Percentiles rank a stretch among this genome's conserved stretches.
Conservation (phyloP, 768 basidiomycete species). For the Trametopsis cervina region DNA sequence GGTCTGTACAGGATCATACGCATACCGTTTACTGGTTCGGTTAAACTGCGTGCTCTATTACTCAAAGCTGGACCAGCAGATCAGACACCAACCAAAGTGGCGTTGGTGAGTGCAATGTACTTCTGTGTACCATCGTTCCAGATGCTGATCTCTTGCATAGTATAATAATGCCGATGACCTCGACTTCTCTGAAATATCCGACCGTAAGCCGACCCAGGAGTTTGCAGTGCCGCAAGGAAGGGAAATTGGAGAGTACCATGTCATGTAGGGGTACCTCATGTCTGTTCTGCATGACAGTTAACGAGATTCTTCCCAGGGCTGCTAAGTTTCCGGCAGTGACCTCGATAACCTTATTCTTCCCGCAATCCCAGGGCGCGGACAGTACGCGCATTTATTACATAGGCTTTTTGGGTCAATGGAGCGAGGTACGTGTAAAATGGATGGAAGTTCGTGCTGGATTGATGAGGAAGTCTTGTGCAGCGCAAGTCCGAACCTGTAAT, state of each 20-base stretch:
- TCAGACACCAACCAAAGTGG: slow-evolving; percentile 67
- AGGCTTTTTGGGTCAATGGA: slow-evolving; percentile 80
- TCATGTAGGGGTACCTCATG: slow-evolving; percentile 48
- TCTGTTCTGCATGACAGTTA: background rate
- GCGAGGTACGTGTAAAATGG: slow-evolving; percentile 54
- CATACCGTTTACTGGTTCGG: slow-evolving; percentile 82
- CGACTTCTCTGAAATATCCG: slow-evolving; percentile 71
- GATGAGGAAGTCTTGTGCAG: no score
- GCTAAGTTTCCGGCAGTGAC: slow-evolving; percentile 83
- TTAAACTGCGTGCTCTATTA: slow-evolving; percentile 76
- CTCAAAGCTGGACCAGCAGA: slow-evolving; percentile 79
- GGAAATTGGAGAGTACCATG: slow-evolving; percentile 79
- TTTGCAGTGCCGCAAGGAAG: slow-evolving; percentile 61
- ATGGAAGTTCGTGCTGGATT: no score
- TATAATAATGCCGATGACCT: slow-evolving; percentile 71
- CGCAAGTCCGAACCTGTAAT: slow-evolving; percentile 72
- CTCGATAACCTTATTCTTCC: slow-evolving; percentile 78
- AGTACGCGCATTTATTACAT: slow-evolving; percentile 74
- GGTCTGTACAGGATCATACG: slow-evolving; percentile 55
- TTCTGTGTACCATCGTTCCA: background rate
- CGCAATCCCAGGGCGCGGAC: slow-evolving; percentile 73
- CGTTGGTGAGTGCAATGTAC: slow-evolving; percentile 44
- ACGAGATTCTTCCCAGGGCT: slow-evolving; percentile 44
- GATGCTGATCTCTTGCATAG: slow-evolving; percentile 30
- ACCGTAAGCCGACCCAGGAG: slow-evolving; percentile 62